Conservation (phyloP, 2,329 filamentous ascomycete species). For the Bipolaris sorokiniana region DNA sequence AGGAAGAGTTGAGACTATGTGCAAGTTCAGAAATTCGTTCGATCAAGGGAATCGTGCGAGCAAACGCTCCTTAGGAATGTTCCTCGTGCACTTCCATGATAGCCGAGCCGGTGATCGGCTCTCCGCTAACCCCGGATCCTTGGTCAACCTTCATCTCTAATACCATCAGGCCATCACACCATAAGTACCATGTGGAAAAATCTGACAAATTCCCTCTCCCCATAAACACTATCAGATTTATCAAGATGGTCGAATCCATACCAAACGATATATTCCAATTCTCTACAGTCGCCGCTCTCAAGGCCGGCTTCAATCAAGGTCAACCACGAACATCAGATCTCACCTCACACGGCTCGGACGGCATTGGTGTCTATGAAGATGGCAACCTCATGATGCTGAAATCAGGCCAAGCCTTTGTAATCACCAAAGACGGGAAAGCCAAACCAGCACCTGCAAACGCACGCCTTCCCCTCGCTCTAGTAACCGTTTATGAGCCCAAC, state of each 20-base stretch:
- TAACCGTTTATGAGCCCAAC: constrained; percentile 50
- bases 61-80: neutral
- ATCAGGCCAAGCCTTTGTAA: constrained; percentile 42
- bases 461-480: constrained; percentile 50
- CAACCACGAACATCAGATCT: constrained; percentile 47
- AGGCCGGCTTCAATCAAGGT: constrained; percentile 44
- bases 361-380: constrained; percentile 52
- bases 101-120: constrained; percentile 18
- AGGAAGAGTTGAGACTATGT: neutral
- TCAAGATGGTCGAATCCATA: constrained; percentile 47
- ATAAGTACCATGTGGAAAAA: neutral
- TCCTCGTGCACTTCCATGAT: constrained; percentile 4
- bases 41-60: neutral
- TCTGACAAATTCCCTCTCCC: neutral
- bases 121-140: constrained; percentile 16
- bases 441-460: constrained; percentile 41
- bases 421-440: constrained; percentile 41
- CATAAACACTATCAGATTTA: neutral
- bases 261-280: constrained; percentile 56
- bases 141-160: neutral
- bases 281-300: constrained; percentile 48
- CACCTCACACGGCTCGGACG: constrained; percentile 52
- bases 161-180: constrained; percentile 42
- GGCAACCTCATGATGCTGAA: constrained; percentile 49
- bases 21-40: neutral